These are phyloP conservation scores for Hypoxylon sp. DNA, from an alignment of 2,329 filamentous ascomycete species.

Conservation along the genomic window DNA sequence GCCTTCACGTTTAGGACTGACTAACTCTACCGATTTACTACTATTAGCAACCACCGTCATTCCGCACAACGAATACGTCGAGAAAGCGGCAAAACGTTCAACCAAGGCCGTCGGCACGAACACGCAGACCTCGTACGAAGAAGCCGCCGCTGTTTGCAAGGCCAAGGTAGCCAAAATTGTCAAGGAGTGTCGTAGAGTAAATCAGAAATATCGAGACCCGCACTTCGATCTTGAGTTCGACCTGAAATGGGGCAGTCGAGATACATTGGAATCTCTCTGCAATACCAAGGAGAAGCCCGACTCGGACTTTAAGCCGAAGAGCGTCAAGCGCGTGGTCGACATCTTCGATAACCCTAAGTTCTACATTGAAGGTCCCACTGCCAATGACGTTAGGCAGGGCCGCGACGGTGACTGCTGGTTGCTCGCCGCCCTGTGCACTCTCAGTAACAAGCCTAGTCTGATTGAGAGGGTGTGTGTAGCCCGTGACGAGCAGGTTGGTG, in stretches of 20 bases:
- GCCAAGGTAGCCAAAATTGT: conserved; percentile 75
- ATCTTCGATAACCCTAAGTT: conserved; percentile 85
- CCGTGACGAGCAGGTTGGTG: conserved; percentile 79
- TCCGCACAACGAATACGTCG: conserved; percentile 76
- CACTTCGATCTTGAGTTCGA: conserved; percentile 89
- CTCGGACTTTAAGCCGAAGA: conserved; percentile 59
- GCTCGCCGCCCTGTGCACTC: conserved; percentile 82
- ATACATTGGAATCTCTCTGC: conserved; percentile 65
- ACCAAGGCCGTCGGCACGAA: conserved; percentile 67
- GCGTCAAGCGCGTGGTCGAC: conserved; percentile 79
- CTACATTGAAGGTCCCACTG: conserved; percentile 81
- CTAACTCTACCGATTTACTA: neutral
- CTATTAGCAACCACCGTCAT: conserved; percentile 75
- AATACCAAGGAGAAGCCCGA: conserved; percentile 52
- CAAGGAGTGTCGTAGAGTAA: conserved; percentile 78
- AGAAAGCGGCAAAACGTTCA: conserved; percentile 70
- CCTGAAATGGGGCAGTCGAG: conserved; percentile 70
- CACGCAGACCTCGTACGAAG: conserved; percentile 78
- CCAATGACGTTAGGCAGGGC: conserved; percentile 85
- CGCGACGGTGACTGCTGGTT: conserved; percentile 89
- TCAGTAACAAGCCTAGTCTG: conserved; percentile 79
- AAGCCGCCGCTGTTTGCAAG: conserved; percentile 78
- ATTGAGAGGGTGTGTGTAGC: conserved; percentile 83
- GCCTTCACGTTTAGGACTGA: neutral
- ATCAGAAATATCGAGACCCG: conserved; percentile 89